These are phyloP conservation scores for Flaveria bidentis DNA, from an alignment of 129 eudicot species.

Conservation along the genomic window DNA sequence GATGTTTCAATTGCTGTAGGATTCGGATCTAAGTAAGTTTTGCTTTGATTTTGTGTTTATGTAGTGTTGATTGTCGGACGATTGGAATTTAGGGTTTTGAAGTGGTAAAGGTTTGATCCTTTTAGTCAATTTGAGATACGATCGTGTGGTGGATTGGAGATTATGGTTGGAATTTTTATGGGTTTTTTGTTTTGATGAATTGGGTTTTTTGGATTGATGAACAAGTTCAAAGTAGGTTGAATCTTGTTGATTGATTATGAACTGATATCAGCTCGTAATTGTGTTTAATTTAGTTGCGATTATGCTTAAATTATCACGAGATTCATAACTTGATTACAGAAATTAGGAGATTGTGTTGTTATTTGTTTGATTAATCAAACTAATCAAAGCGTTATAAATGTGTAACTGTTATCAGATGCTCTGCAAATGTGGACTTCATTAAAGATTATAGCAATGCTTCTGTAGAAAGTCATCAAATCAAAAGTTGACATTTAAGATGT, in stretches of 20 bases:
- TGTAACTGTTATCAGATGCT: too few relatives aligned
- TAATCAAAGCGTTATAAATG: too few relatives aligned
- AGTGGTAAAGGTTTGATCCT: conserved; percentile 8
- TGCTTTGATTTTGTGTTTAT: conserved; percentile 28
- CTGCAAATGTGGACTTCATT: too few relatives aligned
- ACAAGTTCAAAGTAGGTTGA: conserved; percentile 20
- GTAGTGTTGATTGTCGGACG: conserved; percentile 14
- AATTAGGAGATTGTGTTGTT: background rate
- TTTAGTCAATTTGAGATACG: conserved; percentile 22
- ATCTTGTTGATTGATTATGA: conserved; percentile 34
- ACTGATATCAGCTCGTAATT: conserved; percentile 3
- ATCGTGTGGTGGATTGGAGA: background rate
- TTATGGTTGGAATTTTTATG: background rate
- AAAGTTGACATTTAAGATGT: background rate
- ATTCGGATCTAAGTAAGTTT: conserved; percentile 58
- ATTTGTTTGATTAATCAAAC: background rate
- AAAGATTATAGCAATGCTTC: too few relatives aligned
- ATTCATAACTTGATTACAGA: background rate
- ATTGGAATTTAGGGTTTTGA: conserved; percentile 31
- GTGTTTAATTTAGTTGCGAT: conserved; percentile 8
- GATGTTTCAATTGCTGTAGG: conserved; percentile 27
- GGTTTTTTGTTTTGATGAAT: conserved; percentile 13
- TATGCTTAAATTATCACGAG: background rate
- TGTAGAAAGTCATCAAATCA: too few relatives aligned
- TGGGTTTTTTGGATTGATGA: conserved; percentile 27